phyloP scores from a whole-genome alignment of 2,329 filamentous ascomycete species.

The Aspergillus melleus region DNA sequence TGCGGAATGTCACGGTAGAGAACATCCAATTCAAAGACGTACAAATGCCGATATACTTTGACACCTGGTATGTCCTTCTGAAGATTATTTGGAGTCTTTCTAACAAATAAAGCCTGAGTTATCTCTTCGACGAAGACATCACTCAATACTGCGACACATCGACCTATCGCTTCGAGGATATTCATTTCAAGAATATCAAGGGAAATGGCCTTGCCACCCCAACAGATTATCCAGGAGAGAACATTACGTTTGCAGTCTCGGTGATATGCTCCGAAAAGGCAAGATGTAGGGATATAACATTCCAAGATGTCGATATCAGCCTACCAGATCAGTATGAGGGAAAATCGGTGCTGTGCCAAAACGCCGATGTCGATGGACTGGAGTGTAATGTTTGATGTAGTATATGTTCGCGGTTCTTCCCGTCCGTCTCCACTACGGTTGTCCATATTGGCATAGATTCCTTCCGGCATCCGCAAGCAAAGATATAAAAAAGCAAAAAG shows the following conservation, averaged over 20 bases:
- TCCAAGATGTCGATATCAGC: constrained; percentile 1
- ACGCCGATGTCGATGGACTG: constrained; percentile 2
- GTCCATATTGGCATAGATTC: too few species aligned
- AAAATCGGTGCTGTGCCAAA: background rate
- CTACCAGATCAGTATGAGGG: background rate
- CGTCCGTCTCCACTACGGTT: too few species aligned
- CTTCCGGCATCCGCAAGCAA: too few species aligned
- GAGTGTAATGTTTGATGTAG: background rate
- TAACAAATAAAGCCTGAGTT: background rate
- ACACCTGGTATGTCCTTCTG: background rate
- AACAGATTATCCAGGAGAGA: background rate
- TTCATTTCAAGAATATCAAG: background rate
- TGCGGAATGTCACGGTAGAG: too few species aligned
- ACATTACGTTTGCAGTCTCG: constrained; percentile 6
- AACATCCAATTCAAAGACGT: too few species aligned
- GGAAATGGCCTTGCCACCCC: constrained; percentile 1
- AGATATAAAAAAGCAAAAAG: background rate
- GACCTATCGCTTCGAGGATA: background rate
- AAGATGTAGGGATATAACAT: background rate
- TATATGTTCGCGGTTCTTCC: too few species aligned
- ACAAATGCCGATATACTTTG: background rate
- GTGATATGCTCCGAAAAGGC: constrained; percentile 4
- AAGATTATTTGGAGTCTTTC: background rate
- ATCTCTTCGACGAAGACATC: background rate
- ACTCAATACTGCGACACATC: constrained; percentile 1